phyloP scores from a whole-genome alignment of 352 stramenopile species.

The Sclerospora graminicola region DNA sequence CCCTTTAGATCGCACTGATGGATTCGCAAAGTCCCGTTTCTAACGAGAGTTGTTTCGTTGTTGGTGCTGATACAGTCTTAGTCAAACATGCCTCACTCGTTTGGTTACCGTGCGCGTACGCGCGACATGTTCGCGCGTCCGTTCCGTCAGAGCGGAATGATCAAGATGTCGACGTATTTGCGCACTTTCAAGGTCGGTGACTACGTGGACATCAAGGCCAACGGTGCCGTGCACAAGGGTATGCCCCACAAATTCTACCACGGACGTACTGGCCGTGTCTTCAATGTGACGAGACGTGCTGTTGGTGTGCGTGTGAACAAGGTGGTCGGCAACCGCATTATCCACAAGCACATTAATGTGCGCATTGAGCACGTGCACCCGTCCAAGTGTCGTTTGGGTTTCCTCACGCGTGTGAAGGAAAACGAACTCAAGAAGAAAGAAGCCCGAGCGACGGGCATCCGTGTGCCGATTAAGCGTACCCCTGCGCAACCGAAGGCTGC shows the following conservation, averaged over 20 bases:
- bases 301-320: constrained; percentile 99
- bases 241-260: constrained; percentile 99
- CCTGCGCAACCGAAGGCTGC: constrained; percentile 91
- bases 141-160: constrained; percentile 95
- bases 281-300: constrained; percentile 98
- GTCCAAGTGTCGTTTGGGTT: constrained; percentile 98
- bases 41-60: constrained; percentile 15
- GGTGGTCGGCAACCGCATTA: constrained; percentile 94
- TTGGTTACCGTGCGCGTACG: constrained; percentile 97
- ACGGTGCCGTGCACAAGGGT: constrained; percentile 98
- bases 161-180: constrained; percentile 96
- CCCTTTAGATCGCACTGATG: background rate
- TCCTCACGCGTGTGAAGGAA: constrained; percentile 95
- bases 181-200: constrained; percentile 99
- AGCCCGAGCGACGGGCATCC: constrained; percentile 84
- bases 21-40: constrained; percentile 4
- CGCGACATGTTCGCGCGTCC: constrained; percentile 99
- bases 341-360: constrained; percentile 99
- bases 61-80: constrained; percentile 14
- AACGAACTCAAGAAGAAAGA: constrained; percentile 98
- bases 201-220: constrained; percentile 99
- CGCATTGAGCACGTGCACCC: constrained; percentile 98
- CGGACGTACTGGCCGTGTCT: constrained; percentile 98
- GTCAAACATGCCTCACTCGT: constrained; percentile 97
- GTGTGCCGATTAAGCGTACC: constrained; percentile 91